Base-by-base conservation (phyloP, 306 rosid genomes). In the Rosa lucieae region DNA sequence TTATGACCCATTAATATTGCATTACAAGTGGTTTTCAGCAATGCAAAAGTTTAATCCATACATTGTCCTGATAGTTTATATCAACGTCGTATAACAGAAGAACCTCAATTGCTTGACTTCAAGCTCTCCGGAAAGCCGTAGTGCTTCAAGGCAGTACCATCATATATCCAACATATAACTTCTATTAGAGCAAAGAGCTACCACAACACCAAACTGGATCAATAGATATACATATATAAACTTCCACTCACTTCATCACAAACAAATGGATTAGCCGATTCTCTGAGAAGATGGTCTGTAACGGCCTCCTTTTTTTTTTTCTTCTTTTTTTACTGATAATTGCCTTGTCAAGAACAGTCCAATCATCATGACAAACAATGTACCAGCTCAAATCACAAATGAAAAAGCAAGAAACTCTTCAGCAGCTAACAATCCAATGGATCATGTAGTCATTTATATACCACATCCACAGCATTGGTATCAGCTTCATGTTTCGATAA, bases 91-190 rank as follows among this genome's bases (percentile, higher is more conserved):
- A 93, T 77, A 91, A 73, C 26, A 93, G 82, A 59, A 95, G 97
- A 79, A 84, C 74, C 86, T 93, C 93, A 67, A 95, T 85, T 70
- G 94, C 85, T 74, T 81, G 92, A 72, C 87, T 84, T 70, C 98
- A 93, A 84, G 99, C 97, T 77, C 97, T 88, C 79, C 81, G 91
- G 55, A 93, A 98, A 23, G 99, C 29, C 97, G 72, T 90, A 93
- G 82, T 95, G 99, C 99, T 93, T 88, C 91, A 91, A 89, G 46
- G 92, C 85, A 46, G 97, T 98, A 44, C 97, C 97, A 44, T 95
- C 98, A 97, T 93, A 84, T 83, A 82, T 86, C 74, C 80, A 73
- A 46, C 78, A 78, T 26, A 76, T 70, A 77, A 61, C 80, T 71
- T 78, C 44, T 49, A 70, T 53, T 55, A 78, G 61, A 55, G 58